Evolutionary conservation across 202 grass and related monocot genomes (phyloP).

Genomic region (Dendrocalamus latiflorus): DNA sequence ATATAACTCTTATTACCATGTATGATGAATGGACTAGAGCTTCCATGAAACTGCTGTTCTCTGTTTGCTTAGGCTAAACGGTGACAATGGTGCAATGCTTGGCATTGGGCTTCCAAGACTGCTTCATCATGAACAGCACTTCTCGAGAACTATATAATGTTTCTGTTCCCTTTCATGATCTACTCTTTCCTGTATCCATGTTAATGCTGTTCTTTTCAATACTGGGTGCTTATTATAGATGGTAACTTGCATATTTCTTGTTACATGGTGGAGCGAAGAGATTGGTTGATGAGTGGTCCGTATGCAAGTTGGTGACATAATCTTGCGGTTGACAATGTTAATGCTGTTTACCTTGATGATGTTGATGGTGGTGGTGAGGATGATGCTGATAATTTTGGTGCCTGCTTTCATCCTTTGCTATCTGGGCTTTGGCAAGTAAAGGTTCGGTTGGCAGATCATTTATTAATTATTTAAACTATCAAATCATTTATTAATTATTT

Average conservation of each 20-base stretch:
- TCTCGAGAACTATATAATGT: background rate
- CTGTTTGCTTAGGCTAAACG: constrained; percentile 16
- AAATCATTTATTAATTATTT: constrained; percentile 16
- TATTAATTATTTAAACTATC: constrained; percentile 20
- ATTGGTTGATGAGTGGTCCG: background rate
- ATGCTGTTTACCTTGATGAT: constrained; percentile 2
- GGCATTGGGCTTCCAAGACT: background rate
- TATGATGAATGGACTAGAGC: constrained; percentile 3
- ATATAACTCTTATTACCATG: background rate
- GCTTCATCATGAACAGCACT: background rate
- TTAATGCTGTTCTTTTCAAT: background rate
- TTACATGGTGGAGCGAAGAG: constrained; percentile 8
- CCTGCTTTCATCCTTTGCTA: background rate
- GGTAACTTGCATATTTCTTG: constrained; percentile 2
- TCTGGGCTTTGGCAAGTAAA: constrained; percentile 11
- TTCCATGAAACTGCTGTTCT: background rate
- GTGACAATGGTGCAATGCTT: background rate
- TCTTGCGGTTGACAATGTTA: too few relatives aligned
- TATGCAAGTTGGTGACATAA: background rate
- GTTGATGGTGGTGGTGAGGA: background rate
- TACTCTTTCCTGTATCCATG: background rate
- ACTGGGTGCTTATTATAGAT: background rate
- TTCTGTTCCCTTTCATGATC: background rate
- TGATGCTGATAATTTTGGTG: background rate
- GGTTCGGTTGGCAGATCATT: background rate